Evolutionary conservation across 257 asterid genomes (phyloP).

Genomic region (Solanum paucissectum): DNA sequence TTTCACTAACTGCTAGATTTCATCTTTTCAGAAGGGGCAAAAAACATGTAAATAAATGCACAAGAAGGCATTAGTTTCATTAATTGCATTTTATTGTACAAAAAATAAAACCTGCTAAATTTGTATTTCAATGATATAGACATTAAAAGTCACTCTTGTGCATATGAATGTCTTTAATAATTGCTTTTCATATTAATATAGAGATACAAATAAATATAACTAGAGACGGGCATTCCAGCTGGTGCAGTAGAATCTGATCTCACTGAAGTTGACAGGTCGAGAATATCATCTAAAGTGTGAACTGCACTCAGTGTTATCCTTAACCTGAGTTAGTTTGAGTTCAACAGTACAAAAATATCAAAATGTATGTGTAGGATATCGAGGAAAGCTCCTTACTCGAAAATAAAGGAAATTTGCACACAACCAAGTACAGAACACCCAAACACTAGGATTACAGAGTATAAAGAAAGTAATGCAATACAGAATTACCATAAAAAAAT

Average conservation of each 20-base stretch:
- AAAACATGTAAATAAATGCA: not conserved
- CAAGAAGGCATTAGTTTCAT: not conserved
- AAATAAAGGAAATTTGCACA: not conserved
- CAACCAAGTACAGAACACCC: not conserved
- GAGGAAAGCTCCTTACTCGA: not conserved
- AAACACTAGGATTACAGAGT: not conserved
- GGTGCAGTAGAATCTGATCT: constrained; percentile 7
- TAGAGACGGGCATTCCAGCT: not conserved
- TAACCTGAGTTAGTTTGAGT: constrained; percentile 27
- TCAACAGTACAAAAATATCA: not conserved
- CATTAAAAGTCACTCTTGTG: not conserved
- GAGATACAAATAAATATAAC: not conserved
- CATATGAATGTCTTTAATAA: not conserved
- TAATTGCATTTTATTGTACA: not conserved
- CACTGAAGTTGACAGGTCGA: constrained; percentile 49
- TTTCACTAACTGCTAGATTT: not conserved
- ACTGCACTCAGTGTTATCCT: constrained; percentile 76
- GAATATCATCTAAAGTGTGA: constrained; percentile 70
- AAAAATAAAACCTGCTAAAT: not conserved
- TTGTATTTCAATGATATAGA: not conserved
- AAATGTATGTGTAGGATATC: not conserved
- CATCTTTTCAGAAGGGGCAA: not conserved
- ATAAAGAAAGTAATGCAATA: not conserved
- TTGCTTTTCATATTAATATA: not conserved
- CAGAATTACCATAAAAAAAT: not conserved